These are phyloP conservation scores for Ceratocystis lukuohia DNA, from an alignment of 2,329 filamentous ascomycete species.

Conservation along the genomic window DNA sequence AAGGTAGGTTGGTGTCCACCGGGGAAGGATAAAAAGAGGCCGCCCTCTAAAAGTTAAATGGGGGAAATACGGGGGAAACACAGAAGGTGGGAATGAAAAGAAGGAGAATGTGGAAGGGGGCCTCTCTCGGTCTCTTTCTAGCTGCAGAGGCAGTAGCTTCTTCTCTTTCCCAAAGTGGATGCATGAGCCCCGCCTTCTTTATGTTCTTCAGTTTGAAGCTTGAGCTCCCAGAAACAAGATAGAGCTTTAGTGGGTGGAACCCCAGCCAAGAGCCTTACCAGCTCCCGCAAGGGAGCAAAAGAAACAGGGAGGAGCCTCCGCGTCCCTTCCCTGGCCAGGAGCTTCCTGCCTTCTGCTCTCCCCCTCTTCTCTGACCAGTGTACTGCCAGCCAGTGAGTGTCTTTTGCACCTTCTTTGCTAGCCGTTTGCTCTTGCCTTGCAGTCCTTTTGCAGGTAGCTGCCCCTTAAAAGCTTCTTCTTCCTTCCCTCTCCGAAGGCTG, in stretches of 20 bases:
- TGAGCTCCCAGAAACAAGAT: background rate
- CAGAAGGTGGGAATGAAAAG: background rate
- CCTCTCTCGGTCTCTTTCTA: background rate
- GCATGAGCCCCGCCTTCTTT: background rate
- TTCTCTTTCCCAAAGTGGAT: background rate
- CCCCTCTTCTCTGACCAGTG: too few species aligned
- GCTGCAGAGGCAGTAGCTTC: background rate
- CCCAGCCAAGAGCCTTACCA: too few species aligned
- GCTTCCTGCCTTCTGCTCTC: background rate
- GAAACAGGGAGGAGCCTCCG: conserved; percentile 8
- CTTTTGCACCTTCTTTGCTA: background rate
- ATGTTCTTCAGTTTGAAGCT: background rate
- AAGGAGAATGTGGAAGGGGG: background rate
- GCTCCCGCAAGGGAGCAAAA: background rate
- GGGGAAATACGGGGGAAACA: too few species aligned
- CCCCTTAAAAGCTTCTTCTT: conserved; percentile 19
- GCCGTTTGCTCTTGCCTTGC: conserved; percentile 5
- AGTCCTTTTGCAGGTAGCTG: conserved; percentile 17
- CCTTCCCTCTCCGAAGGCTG: conserved; percentile 4
- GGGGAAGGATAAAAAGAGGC: background rate
- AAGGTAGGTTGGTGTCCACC: background rate
- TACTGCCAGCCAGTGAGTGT: background rate
- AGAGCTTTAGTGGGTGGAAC: background rate
- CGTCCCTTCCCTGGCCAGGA: conserved; percentile 5
- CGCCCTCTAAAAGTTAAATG: background rate